A percentile compares a stretch with the other conserved stretches of the same genome.
Conservation (phyloP, 768 basidiomycete genomes). For the Suillus sp. region DNA sequence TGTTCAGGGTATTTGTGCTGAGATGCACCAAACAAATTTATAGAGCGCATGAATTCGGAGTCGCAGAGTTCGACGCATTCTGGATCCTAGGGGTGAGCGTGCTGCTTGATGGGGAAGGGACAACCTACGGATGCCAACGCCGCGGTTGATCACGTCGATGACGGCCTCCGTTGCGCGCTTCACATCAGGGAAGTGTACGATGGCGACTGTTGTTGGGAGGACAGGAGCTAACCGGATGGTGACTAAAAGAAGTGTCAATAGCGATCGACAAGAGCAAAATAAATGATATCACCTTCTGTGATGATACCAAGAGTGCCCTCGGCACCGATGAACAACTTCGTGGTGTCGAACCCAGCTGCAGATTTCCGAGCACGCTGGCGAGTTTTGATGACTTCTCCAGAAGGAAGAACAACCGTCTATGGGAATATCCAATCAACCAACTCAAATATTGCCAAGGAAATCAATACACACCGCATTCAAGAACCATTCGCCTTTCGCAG, state of each 20-base stretch:
- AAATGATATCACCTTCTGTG: slow-evolving; percentile 62
- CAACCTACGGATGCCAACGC: slow-evolving; percentile 73
- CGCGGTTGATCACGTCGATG: slow-evolving; percentile 67
- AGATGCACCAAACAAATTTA: slow-evolving; percentile 57
- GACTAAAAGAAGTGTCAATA: slow-evolving; percentile 41
- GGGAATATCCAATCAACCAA: slow-evolving; percentile 3
- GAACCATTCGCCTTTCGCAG: slow-evolving; percentile 90
- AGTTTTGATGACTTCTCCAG: slow-evolving; percentile 90
- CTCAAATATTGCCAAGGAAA: background rate
- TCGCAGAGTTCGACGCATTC: slow-evolving; percentile 89
- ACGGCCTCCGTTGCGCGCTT: slow-evolving; percentile 74
- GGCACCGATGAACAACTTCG: slow-evolving; percentile 86
- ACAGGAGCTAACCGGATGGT: slow-evolving; percentile 82
- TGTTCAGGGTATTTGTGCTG: slow-evolving; percentile 57
- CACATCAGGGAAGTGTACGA: slow-evolving; percentile 80
- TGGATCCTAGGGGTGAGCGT: slow-evolving; percentile 23
- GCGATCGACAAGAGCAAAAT: background rate
- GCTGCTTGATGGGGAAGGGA: background rate
- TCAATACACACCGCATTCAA: slow-evolving; percentile 63
- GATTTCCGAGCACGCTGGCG: slow-evolving; percentile 78
- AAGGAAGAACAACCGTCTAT: slow-evolving; percentile 87
- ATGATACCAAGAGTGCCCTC: slow-evolving; percentile 84
- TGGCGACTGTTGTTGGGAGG: slow-evolving; percentile 79
- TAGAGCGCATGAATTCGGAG: slow-evolving; percentile 63
- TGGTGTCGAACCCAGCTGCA: slow-evolving; percentile 84